Conservation (phyloP, 306 rosid genomes). For the Glycyrrhiza uralensis region DNA sequence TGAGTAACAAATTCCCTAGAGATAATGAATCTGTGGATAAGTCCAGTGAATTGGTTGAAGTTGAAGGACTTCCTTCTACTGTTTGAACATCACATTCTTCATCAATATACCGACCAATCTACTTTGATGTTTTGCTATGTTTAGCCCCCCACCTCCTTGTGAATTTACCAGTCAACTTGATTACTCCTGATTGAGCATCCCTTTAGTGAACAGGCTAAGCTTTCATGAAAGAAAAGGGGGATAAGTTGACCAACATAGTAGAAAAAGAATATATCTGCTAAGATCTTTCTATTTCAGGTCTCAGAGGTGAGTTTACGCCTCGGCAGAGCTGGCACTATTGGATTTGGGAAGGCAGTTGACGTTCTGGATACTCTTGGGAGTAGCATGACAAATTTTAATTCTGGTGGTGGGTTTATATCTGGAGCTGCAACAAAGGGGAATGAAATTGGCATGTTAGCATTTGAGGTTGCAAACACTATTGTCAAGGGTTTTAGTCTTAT, state of each 20-base stretch:
- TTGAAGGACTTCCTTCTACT: background rate
- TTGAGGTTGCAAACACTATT: constrained; percentile 88
- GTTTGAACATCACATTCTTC: background rate
- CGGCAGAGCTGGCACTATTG: constrained; percentile 66
- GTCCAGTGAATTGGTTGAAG: constrained; percentile 1
- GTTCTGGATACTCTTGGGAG: constrained; percentile 93
- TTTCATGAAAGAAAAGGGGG: background rate
- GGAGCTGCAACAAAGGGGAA: constrained; percentile 61
- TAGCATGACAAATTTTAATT: constrained; percentile 75
- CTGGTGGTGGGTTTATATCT: constrained; percentile 60
- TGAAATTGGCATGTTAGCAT: constrained; percentile 68
- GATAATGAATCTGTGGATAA: background rate
- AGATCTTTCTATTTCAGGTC: constrained; percentile 52
- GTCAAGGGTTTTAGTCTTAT: constrained; percentile 72
- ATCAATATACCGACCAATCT: background rate
- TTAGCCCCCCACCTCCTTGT: too few species aligned
- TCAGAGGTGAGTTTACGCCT: constrained; percentile 75
- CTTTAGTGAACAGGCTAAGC: background rate
- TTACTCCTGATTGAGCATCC: background rate
- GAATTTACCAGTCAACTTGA: background rate
- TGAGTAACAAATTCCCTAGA: background rate
- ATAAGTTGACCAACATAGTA: background rate
- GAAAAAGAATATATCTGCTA: constrained; percentile 2
- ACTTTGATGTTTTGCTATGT: background rate
- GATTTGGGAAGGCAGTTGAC: constrained; percentile 66